Conservation (phyloP, 106 monocot species). For the Acanthochlamys bracteata region DNA sequence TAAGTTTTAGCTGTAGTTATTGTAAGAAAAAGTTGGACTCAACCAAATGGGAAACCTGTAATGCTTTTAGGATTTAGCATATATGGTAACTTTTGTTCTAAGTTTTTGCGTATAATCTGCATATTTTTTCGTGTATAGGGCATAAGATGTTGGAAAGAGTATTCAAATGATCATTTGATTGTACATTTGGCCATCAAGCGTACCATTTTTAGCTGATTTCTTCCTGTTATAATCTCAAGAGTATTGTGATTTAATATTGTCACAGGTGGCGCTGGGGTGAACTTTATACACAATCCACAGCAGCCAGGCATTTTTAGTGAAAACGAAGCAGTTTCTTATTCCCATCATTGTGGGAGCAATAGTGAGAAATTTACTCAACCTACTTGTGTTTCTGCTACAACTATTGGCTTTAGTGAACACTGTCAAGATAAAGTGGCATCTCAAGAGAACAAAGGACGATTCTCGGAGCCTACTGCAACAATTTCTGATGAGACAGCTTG, state of each 20-base stretch:
- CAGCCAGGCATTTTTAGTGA: not conserved
- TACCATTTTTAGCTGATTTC: too few relatives aligned
- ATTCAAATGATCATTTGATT: too few relatives aligned
- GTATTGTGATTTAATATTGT: not conserved
- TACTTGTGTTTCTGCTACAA: conserved; percentile 36
- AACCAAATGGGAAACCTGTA: too few relatives aligned
- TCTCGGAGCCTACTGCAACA: conserved; percentile 6
- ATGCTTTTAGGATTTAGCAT: too few relatives aligned
- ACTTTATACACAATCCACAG: conserved; percentile 4
- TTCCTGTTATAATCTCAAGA: too few relatives aligned
- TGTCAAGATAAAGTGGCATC: conserved; percentile 15
- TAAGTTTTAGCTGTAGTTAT: too few relatives aligned
- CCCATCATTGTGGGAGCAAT: conserved; percentile 5
- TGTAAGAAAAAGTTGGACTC: too few relatives aligned
- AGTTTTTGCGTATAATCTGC: too few relatives aligned
- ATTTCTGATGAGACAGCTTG: not conserved
- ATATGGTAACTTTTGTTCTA: too few relatives aligned
- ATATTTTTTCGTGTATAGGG: too few relatives aligned
- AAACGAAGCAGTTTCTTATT: not conserved
- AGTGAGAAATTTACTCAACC: conserved; percentile 24
- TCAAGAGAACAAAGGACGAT: conserved; percentile 11
- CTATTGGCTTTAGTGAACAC: conserved; percentile 25
- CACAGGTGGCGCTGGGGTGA: conserved; percentile 10
- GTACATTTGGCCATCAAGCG: too few relatives aligned
- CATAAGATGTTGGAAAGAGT: too few relatives aligned